phyloP scores from a whole-genome alignment of 495 filamentous ascomycete species.

The Xylaria cubensis region DNA sequence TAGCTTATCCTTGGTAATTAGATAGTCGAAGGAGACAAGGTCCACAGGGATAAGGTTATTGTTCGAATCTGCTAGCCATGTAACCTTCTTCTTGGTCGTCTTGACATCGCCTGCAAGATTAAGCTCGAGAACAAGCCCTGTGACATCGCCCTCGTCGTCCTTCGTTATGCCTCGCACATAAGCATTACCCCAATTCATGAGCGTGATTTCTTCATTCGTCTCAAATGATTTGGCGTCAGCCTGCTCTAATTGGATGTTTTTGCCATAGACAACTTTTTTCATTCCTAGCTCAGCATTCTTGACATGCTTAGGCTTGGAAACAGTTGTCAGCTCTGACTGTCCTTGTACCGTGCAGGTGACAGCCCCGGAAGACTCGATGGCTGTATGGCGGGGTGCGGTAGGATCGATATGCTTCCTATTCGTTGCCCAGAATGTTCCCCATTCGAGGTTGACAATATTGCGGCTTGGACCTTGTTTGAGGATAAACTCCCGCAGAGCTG shows the following conservation, averaged over 20 bases:
- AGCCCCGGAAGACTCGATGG: conserved; percentile 58
- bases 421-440: conserved; percentile 81
- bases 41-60: conserved; percentile 71
- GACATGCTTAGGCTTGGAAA: conserved; percentile 74
- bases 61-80: conserved; percentile 71
- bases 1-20: conserved; percentile 82
- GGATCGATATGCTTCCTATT: conserved; percentile 90
- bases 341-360: conserved; percentile 31
- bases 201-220: conserved; percentile 80
- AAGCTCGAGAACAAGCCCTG: conserved; percentile 71
- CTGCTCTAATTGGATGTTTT: conserved; percentile 73
- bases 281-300: conserved; percentile 78
- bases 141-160: conserved; percentile 56
- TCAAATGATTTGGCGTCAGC: conserved; percentile 75
- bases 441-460: conserved; percentile 81
- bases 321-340: conserved; percentile 44
- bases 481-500: conserved; percentile 82
- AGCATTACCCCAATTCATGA: conserved; percentile 89
- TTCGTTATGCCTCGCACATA: conserved; percentile 73
- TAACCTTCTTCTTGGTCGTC: conserved; percentile 81
- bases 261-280: conserved; percentile 76
- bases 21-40: conserved; percentile 77
- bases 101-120: conserved; percentile 83
- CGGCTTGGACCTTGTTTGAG: conserved; percentile 81
- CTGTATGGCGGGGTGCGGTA: conserved; percentile 75